Evolutionary conservation across 2,329 filamentous ascomycete genomes (phyloP), one percentile per base, ranked within the genome.

Genomic region (Phialophora expanda): DNA sequence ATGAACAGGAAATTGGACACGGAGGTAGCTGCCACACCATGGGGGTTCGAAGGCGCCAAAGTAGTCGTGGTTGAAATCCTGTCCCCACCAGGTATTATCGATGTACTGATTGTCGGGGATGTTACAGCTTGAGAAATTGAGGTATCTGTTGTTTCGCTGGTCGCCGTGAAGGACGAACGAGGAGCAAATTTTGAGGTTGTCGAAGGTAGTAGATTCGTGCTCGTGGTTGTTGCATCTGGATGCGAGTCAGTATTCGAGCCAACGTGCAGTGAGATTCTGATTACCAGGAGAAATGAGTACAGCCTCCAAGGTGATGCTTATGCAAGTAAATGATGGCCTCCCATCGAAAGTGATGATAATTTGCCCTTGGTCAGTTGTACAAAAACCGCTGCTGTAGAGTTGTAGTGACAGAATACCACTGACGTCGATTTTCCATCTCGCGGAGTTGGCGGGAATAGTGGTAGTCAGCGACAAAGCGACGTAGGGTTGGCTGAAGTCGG

Each of bases 401-500:
- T 44, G n/a, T 12, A 67, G 48, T 14, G 58, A n/a, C 17, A 67
- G 22, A 17, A 20, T 2, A 17, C 55, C 62, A 34, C 57, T 53
- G n/a, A 20, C 9, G 46, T 34, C 53, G 54, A 61, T 51, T 12
- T 11, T 28, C 63, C 63, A 65, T 11, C 22, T 38, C 8, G 57
- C 44, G 4, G 46, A 22, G 20, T 17, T 50, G 22, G 24, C 38
- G 24, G 56, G 50, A 20, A 28, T 50, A 8, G 53, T 26, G 32
- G 50, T 24, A 50, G 50, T 28, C 48, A 69, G 38, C 17, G 62
- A 50, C 55, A 69, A 63, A 14, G 67, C 54, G 17, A 65, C 12
- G 38, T 64, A 69, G 44, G 67, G 28, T 38, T 66, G 54, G 56
- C 28, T 61, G 59, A 48, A 48, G 51, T 69, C 65, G 14, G 62